These are phyloP conservation scores for Pythium rishiriense DNA, from an alignment of 352 stramenopile species.

Conservation along the genomic window DNA sequence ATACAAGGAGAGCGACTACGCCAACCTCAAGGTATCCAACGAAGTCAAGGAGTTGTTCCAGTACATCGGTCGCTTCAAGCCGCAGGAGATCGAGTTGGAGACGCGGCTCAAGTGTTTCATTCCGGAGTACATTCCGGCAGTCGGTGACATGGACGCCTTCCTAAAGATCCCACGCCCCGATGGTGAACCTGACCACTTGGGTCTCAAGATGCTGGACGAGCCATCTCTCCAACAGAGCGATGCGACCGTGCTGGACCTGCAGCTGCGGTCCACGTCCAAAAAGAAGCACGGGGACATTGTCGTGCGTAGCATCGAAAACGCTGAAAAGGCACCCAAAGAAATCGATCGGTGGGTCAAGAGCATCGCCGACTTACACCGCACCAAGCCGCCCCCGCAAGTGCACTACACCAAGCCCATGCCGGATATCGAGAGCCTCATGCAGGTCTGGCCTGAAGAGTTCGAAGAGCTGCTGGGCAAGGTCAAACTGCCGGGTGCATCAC, in stretches of 20 bases:
- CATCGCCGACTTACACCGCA: conserved; percentile 93
- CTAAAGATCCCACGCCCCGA: conserved; percentile 95
- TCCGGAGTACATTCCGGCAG: conserved; percentile 95
- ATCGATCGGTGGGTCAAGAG: conserved; percentile 96
- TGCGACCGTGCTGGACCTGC: conserved; percentile 93
- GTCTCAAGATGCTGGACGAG: conserved; percentile 94
- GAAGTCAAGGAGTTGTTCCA: conserved; percentile 93
- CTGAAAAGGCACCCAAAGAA: conserved; percentile 90
- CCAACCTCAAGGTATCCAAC: conserved; percentile 85
- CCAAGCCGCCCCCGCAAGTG: conserved; percentile 91
- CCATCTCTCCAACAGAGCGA: conserved; percentile 92
- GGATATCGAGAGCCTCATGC: conserved; percentile 95
- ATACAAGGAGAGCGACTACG: conserved; percentile 91
- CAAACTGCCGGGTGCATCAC: conserved; percentile 67
- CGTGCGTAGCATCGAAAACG: conserved; percentile 94
- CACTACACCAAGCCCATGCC: conserved; percentile 94
- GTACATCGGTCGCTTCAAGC: conserved; percentile 94
- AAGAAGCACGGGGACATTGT: conserved; percentile 92
- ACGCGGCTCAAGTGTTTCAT: conserved; percentile 96
- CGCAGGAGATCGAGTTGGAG: conserved; percentile 94
- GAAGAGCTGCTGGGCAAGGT: conserved; percentile 78
- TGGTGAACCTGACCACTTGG: conserved; percentile 85
- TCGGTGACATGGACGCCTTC: conserved; percentile 97
- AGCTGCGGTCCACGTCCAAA: conserved; percentile 94
- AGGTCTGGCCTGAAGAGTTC: conserved; percentile 88